These are phyloP conservation scores for Albifimbria verrucaria DNA, from an alignment of 2,329 filamentous ascomycete species.

Conservation along the genomic window DNA sequence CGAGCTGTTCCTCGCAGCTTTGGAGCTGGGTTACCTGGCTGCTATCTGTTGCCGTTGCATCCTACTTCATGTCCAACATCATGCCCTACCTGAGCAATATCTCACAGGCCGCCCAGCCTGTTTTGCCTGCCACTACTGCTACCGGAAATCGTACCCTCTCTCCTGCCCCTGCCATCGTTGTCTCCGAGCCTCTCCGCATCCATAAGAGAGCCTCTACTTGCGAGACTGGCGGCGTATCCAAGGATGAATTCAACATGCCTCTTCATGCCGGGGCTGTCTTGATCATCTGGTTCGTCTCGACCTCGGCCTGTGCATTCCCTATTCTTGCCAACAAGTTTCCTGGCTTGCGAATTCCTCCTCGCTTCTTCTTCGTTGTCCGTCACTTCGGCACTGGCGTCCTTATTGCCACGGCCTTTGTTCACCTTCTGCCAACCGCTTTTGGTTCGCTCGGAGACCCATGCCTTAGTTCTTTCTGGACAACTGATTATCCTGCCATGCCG, in stretches of 20 bases:
- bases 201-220: slow-evolving; percentile 27
- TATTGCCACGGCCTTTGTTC: slow-evolving; percentile 75
- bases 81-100: not conserved
- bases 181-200: slow-evolving; percentile 10
- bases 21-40: slow-evolving; percentile 40
- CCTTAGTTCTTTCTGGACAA: slow-evolving; percentile 71
- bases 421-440: slow-evolving; percentile 67
- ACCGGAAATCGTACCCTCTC: not conserved
- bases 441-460: slow-evolving; percentile 60
- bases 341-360: slow-evolving; percentile 49
- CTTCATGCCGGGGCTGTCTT: slow-evolving; percentile 57
- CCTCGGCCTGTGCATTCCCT: slow-evolving; percentile 50
- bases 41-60: slow-evolving; percentile 37
- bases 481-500: slow-evolving; percentile 72
- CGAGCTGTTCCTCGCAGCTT: slow-evolving; percentile 25
- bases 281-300: slow-evolving; percentile 45
- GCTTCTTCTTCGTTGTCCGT: slow-evolving; percentile 54
- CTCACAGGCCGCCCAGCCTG: not conserved
- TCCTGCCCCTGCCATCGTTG: slow-evolving; percentile 3
- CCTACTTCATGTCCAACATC: slow-evolving; percentile 9
- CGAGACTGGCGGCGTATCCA: slow-evolving; percentile 23
- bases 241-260: slow-evolving; percentile 48
- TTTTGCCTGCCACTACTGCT: not conserved
- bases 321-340: slow-evolving; percentile 51
- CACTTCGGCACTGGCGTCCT: slow-evolving; percentile 78